Base-by-base conservation (phyloP, 495 filamentous ascomycete genomes). In the Usnea hakonensis region DNA sequence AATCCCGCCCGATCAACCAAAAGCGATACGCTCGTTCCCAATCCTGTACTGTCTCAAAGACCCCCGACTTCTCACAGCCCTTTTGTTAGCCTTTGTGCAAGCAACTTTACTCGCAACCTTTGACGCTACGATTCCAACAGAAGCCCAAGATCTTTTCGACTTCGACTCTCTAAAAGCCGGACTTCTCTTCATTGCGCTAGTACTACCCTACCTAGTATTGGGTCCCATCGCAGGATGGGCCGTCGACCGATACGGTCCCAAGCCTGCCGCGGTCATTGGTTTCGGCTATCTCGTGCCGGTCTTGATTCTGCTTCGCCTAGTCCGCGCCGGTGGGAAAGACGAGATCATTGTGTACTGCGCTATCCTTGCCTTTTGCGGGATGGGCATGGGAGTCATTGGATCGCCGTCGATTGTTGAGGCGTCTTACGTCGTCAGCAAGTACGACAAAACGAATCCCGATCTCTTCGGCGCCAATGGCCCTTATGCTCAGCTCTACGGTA, bases 401-500 rank as follows among this genome's bases (percentile, higher is more conserved):
- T 75, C 81, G 26, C 74, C 78, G 8, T 67, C 76, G 0, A 65
- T 79, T 71, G 77, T 69, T 63, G 55, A 77, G 70, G 52, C 74
- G 21, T 71, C 72, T 37, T 60, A 65, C 41, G 72, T 76, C 16
- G 73, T 77, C 23, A 61, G 57, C 17, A 62, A 62, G 41, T 76
- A 70, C 41, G 63, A 77, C 44, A 68, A 71, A 40, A 68, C 73
- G 16, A 77, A 83, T 55, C 73, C 73, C 7, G 73, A 71, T 0
- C 72, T 75, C 37, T 80, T 79, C 54, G 75, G 75, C 14, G 68
- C 68, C 3, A 70, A 77, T 26, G 81, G 80, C 2, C 82, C 82
- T 13, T 84, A 83, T 65, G 82, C 79, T 30, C 80, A 84, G 64
- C 70, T 85, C 0, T 84, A 82, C 67, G 81, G 79, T n/a, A 67